Conservation (phyloP, 2,329 filamentous ascomycete genomes). For the Pseudogymnoascus sp. region DNA sequence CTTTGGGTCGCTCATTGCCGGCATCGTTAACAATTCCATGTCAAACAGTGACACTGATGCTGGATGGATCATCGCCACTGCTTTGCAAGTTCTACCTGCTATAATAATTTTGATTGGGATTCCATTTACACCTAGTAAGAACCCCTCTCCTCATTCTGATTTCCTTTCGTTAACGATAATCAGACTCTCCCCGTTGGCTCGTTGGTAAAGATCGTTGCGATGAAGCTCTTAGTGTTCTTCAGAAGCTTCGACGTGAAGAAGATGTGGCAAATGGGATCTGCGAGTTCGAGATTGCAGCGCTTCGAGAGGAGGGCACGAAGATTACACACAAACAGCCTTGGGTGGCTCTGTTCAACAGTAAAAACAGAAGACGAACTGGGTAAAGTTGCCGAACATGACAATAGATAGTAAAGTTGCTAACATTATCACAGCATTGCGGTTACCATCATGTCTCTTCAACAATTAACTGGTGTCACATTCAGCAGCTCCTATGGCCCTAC, state of each 20-base stretch:
- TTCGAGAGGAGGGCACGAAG: conserved; percentile 9
- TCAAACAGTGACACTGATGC: neutral
- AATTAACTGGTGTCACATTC: neutral
- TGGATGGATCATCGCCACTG: conserved; percentile 17
- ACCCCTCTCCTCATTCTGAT: neutral
- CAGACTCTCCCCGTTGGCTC: conserved; percentile 49
- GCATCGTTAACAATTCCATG: neutral
- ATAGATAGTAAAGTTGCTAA: neutral
- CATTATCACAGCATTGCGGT: neutral
- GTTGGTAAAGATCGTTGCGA: conserved; percentile 38
- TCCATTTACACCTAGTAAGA: conserved; percentile 8
- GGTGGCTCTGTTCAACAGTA: conserved; percentile 1
- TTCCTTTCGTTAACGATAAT: neutral
- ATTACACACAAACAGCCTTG: conserved; percentile 10
- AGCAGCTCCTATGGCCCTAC: neutral
- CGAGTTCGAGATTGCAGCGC: conserved; percentile 14
- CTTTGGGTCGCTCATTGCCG: neutral
- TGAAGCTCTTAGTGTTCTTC: conserved; percentile 38
- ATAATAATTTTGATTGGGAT: conserved; percentile 10
- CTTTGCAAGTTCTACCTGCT: conserved; percentile 13
- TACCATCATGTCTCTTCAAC: neutral
- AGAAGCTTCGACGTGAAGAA: conserved; percentile 34
- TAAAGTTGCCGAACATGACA: neutral
- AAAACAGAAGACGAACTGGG: neutral
- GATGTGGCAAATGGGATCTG: conserved; percentile 8